Base-by-base conservation (phyloP, 1,284 basidiomycete genomes). In the Cryptococcus wingfieldii region DNA sequence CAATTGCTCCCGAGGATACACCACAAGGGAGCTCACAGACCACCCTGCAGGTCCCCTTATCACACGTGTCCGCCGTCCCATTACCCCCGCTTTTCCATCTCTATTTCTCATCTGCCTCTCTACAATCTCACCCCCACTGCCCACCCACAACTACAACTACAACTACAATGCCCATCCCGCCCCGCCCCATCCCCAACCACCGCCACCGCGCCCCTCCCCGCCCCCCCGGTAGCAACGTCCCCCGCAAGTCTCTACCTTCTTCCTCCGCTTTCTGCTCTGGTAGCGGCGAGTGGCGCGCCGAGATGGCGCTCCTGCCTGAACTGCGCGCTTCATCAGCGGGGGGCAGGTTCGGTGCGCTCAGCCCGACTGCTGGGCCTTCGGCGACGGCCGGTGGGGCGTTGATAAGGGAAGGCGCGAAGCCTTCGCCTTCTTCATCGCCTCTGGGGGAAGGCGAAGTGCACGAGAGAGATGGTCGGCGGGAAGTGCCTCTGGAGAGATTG, bases 91-190 rank as follows among this genome's bases (percentile, higher is more conserved):
- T 27, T n/a, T 46, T 31, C 7, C 19, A 31, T 27, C 27, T 25
- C 42, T 19, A 45, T 41, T 18, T 19, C 38, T 42, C 27, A 38
- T 37, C 42, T 42, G 45, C 38, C 41, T 25, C 31, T 50, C 41
- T 50, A 38, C 37, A 55, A 27, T 16, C 37, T 16, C 19, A n/a
- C 39, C 38, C 9, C 23, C 43, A 25, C 38, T 46, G n/a, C 9
- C 27, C 16, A 23, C 7, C 19, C 13, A 41, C 34, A 31, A 27
- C 28, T 46, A 41, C 51, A 39, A 31, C 23, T 23, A 23, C 23
- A 3, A 23, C 23, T 56, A 62, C 51, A 46, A 68, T 71, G 69
- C 67, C 68, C 23, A 64, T 74, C 56, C 70, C 70, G 44, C 63
- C 71, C 16, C 61, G 67, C 48, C 64, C 70, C 42, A 66, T 70